phyloP scores from a whole-genome alignment of 2,329 filamentous ascomycete species.

The Blastomyces gilchristii region DNA sequence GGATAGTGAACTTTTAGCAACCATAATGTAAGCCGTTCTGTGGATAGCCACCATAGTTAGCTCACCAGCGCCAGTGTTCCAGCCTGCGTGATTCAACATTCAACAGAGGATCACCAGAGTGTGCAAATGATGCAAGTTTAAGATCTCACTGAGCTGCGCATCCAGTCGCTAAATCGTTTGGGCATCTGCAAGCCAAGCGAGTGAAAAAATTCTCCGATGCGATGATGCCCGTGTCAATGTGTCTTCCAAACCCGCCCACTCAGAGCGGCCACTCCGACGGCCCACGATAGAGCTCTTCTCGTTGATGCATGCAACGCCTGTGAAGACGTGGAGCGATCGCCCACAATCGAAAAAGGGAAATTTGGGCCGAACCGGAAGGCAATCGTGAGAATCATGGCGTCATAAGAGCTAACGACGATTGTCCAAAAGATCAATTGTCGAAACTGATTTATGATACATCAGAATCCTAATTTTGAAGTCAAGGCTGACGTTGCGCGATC shows the following conservation, averaged over 20 bases:
- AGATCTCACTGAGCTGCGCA: neutral
- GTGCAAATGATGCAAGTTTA: neutral
- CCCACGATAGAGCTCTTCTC: neutral
- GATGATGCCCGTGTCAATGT: neutral
- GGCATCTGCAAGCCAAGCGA: neutral
- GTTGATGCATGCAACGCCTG: neutral
- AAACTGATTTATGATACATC: conserved; percentile 1
- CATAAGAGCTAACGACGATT: neutral
- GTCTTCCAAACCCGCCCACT: neutral
- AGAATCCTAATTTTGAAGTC: neutral
- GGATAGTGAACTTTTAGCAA: neutral
- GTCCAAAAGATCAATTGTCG: neutral
- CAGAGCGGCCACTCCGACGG: neutral
- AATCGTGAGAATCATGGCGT: neutral
- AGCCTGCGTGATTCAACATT: neutral
- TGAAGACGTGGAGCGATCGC: neutral
- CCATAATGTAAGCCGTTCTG: neutral
- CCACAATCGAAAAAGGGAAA: neutral
- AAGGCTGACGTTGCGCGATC: neutral
- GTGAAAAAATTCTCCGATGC: neutral
- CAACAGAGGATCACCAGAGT: neutral
- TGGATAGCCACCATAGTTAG: neutral
- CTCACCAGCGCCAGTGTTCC: too few species aligned
- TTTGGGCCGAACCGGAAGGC: neutral
- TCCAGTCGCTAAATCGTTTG: neutral